phyloP scores from a whole-genome alignment of 257 asterid genomes.

The Solanum medicagineum region DNA sequence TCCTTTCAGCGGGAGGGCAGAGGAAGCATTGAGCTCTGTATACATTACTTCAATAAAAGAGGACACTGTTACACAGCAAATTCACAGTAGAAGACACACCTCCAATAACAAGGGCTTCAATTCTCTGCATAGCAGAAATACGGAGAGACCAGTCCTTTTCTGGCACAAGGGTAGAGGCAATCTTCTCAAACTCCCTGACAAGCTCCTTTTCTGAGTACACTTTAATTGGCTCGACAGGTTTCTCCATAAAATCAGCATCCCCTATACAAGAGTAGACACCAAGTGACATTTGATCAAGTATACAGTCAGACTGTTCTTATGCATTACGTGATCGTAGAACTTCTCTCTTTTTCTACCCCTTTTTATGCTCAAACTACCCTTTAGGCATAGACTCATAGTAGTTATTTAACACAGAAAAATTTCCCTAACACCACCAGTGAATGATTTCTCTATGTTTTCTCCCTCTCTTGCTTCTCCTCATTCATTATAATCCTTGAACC shows the following conservation, averaged over 20 bases:
- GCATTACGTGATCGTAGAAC: neutral
- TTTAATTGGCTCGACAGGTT: constrained; percentile 87
- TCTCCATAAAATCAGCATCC: constrained; percentile 83
- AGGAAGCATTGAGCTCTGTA: neutral
- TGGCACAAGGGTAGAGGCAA: constrained; percentile 80
- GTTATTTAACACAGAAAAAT: neutral
- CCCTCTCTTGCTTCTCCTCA: neutral
- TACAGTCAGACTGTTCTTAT: neutral
- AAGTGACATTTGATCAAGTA: neutral
- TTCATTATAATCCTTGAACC: neutral
- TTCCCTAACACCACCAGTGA: neutral
- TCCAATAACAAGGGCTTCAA: constrained; percentile 91
- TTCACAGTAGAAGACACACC: constrained; percentile 38
- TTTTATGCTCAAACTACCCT: neutral
- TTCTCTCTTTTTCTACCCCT: neutral
- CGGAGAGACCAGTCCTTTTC: constrained; percentile 99
- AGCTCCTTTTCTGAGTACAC: constrained; percentile 96
- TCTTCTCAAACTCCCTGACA: constrained; percentile 88
- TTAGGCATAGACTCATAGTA: neutral
- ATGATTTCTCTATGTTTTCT: neutral
- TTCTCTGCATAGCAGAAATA: constrained; percentile 91
- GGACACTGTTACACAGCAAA: neutral
- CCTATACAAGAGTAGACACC: constrained; percentile 29
- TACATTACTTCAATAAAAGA: neutral
- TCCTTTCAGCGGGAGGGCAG: neutral